Evolutionary conservation across 2,329 filamentous ascomycete genomes (phyloP), one percentile per base, ranked within the genome.

Genomic region (Calonectria pseudoturangicola): DNA sequence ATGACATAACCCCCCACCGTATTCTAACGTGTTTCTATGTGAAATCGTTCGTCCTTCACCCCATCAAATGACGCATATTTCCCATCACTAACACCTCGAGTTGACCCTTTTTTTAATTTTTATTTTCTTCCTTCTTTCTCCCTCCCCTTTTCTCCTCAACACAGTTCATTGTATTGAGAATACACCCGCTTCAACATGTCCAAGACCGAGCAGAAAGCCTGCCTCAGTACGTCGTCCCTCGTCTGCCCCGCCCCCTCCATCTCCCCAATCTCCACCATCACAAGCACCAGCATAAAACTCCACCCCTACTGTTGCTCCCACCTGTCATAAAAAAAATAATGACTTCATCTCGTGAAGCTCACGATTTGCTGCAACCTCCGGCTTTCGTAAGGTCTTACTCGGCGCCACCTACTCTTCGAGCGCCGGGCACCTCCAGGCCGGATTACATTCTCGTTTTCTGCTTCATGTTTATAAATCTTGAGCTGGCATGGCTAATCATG

Each of bases 401-500:
- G 43, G 73, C 76, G 47, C 71, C 75, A n/a, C 43, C 76, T 12
- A 71, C 64, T 28, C 73, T 74, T 65, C 73, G 72, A 43, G 54
- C 62, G 58, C 69, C 51, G 28, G 68, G 70, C 68, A 5, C 60
- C 28, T 70, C 56, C 56, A 74, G 72, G 47, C 81, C 81, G 70
- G 82, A 84, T 80, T 84, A 83, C 73, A 78, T 89, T 68, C 84
- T 90, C 66, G 83, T 86, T 66, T 81, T 85, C 67, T 88, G 87
- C 80, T 90, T 89, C 78, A 82, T 89, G 74, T 84, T 92, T 75
- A 79, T 90, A 71, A 91, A 91, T 78, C 82, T 92, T 70, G 88
- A 92, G 82, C 79, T 90, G 71, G 87, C 85, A 72, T 91, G 88
- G 89, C 89, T 92, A 89, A 90, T 90, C 73, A 84, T 89, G 80